phyloP scores from a whole-genome alignment of 202 grass and related monocot species.

The Musa balbisiana region DNA sequence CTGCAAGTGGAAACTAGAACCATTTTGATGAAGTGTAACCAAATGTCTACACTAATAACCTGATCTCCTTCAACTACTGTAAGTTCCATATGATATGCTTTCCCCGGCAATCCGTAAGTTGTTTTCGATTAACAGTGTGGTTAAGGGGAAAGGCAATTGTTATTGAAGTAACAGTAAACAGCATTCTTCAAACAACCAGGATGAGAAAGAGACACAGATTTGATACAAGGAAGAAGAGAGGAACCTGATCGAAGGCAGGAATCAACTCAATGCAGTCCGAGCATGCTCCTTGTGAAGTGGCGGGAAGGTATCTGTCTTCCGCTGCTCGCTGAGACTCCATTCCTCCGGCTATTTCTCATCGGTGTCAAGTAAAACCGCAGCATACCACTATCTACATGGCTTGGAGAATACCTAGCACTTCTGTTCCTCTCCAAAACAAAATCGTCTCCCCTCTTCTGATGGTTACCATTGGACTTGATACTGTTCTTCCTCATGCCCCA shows the following conservation, averaged over 20 bases:
- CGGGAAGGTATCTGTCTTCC: slow-evolving; percentile 54
- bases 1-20: too few species aligned
- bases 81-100: neutral
- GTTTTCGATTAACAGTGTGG: neutral
- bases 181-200: neutral
- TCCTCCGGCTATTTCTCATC: slow-evolving; percentile 59
- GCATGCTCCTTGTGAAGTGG: slow-evolving; percentile 70
- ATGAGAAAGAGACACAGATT: neutral
- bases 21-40: too few species aligned
- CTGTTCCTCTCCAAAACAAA: slow-evolving; percentile 61
- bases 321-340: slow-evolving; percentile 50
- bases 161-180: neutral
- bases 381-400: slow-evolving; percentile 69
- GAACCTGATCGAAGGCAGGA: neutral
- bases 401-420: slow-evolving; percentile 67
- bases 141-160: neutral
- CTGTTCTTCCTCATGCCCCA: slow-evolving; percentile 49
- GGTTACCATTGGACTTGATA: slow-evolving; percentile 30
- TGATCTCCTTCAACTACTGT: neutral
- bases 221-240: neutral
- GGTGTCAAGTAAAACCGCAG: slow-evolving; percentile 91
- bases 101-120: neutral
- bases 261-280: slow-evolving; percentile 56
- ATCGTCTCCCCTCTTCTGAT: slow-evolving; percentile 28
- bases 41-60: too few species aligned